Conservation (phyloP, 2,329 filamentous ascomycete genomes). For the Trichoderma sp. region DNA sequence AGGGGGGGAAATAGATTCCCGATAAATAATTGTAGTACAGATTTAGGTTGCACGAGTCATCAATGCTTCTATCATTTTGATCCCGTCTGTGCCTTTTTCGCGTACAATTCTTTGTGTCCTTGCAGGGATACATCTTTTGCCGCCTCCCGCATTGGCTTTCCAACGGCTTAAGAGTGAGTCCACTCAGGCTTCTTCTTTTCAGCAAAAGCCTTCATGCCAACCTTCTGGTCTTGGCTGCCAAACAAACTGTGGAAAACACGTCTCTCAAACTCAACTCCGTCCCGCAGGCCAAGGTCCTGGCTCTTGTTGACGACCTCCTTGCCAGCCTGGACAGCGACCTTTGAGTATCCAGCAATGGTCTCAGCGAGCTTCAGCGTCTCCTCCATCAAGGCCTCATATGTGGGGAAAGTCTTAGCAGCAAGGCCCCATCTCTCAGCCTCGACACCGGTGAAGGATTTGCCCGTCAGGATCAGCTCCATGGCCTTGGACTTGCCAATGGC, state of each 20-base stretch:
- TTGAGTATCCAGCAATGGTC: conserved; percentile 82
- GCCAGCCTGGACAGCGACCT: conserved; percentile 79
- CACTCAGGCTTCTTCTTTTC: conserved; percentile 93
- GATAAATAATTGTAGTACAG: neutral
- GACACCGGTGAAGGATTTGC: conserved; percentile 75
- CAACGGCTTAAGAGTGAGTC: conserved; percentile 63
- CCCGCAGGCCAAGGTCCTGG: conserved; percentile 80
- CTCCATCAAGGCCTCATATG: conserved; percentile 76
- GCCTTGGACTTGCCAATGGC: conserved; percentile 80
- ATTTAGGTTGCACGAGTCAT: neutral
- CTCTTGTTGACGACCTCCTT: conserved; percentile 99
- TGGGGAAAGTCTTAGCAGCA: conserved; percentile 76
- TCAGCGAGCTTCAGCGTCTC: conserved; percentile 79
- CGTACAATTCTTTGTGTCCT: neutral
- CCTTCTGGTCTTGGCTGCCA: conserved; percentile 94
- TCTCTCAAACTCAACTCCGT: conserved; percentile 93
- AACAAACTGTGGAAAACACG: conserved; percentile 91
- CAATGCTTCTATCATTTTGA: neutral
- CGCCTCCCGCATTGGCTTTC: neutral
- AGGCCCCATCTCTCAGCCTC: conserved; percentile 90
- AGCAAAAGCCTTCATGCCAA: conserved; percentile 92
- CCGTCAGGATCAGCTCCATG: conserved; percentile 89
- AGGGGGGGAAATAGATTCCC: neutral
- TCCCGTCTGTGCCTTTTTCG: neutral
- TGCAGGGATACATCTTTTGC: neutral